Evolutionary conservation across 2,329 filamentous ascomycete species (phyloP).

Genomic region (Pseudogymnoascus sp.): DNA sequence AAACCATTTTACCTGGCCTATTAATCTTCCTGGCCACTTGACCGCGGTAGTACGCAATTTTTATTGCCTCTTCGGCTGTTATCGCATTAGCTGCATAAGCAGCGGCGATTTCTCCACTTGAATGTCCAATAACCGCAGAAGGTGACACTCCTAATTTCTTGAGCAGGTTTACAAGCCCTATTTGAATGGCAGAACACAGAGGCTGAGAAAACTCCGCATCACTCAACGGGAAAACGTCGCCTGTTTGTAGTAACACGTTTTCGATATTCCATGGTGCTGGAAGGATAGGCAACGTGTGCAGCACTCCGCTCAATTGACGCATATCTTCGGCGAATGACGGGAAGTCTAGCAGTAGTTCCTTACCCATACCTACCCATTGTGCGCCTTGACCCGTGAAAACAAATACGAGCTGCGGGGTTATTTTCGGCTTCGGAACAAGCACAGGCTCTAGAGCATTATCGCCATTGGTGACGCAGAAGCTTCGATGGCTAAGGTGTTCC

Average conservation of each 20-base stretch:
- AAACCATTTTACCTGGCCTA: slow-evolving; percentile 12
- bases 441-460: not conserved
- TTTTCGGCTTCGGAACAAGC: not conserved
- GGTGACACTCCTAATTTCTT: slow-evolving; percentile 24
- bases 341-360: slow-evolving; percentile 10
- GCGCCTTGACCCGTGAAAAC: slow-evolving; percentile 23
- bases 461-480: slow-evolving; percentile 9
- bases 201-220: slow-evolving; percentile 30
- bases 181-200: slow-evolving; percentile 17
- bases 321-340: slow-evolving; percentile 5
- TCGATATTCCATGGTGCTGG: not conserved
- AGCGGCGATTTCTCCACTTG: slow-evolving; percentile 34
- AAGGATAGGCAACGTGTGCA: not conserved
- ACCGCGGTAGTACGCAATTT: slow-evolving; percentile 14
- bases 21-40: not conserved
- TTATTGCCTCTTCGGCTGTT: slow-evolving; percentile 11
- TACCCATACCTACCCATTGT: slow-evolving; percentile 17
- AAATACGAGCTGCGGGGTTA: slow-evolving; percentile 6
- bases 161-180: slow-evolving; percentile 16
- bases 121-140: slow-evolving; percentile 30
- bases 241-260: not conserved
- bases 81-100: slow-evolving; percentile 26
- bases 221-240: slow-evolving; percentile 31
- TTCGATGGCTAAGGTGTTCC: slow-evolving; percentile 3
- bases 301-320: not conserved